Evolutionary conservation across 108 stramenopile genomes (phyloP).

Genomic region (Nitzschia inconspicua): DNA sequence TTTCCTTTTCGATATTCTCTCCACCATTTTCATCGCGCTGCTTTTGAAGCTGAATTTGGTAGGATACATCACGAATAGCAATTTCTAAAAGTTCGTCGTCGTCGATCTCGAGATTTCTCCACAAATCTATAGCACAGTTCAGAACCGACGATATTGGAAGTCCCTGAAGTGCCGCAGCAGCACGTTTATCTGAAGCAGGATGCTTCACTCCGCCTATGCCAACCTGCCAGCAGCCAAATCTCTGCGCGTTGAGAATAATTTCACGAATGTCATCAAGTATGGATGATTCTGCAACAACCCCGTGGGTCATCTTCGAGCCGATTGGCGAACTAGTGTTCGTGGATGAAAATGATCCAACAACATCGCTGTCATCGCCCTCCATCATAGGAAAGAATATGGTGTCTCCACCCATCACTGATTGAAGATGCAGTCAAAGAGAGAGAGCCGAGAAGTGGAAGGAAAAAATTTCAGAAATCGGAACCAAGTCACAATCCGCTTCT

Average conservation of each 20-base stretch:
- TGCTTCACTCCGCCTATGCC: conserved; percentile 64
- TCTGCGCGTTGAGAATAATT: conserved; percentile 66
- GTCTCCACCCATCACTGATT: conserved; percentile 49
- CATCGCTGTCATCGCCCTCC: conserved; percentile 20
- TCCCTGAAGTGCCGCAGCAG: conserved; percentile 46
- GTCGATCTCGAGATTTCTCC: conserved; percentile 76
- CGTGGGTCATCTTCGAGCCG: not conserved
- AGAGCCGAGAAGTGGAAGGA: not conserved
- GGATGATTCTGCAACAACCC: conserved; percentile 35
- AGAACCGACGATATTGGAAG: conserved; percentile 70
- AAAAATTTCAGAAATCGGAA: not conserved
- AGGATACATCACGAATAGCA: conserved; percentile 74
- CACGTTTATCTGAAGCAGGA: conserved; percentile 44
- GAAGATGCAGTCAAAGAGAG: not conserved
- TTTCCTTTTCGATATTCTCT: not conserved
- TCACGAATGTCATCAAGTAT: conserved; percentile 73
- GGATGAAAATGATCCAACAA: conserved; percentile 14
- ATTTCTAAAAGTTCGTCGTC: conserved; percentile 83
- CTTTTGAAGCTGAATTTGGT: conserved; percentile 65
- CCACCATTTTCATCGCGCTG: conserved; percentile 33
- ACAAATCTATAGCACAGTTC: conserved; percentile 76
- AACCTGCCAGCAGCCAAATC: conserved; percentile 63
- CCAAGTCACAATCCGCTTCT: not conserved
- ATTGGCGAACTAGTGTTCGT: not conserved
- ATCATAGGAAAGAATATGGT: conserved; percentile 65